Percentiles rank a stretch among this genome's conserved stretches.
phyloP scores from a whole-genome alignment of 257 asterid genomes.

The Nyctanthes arbortristis region DNA sequence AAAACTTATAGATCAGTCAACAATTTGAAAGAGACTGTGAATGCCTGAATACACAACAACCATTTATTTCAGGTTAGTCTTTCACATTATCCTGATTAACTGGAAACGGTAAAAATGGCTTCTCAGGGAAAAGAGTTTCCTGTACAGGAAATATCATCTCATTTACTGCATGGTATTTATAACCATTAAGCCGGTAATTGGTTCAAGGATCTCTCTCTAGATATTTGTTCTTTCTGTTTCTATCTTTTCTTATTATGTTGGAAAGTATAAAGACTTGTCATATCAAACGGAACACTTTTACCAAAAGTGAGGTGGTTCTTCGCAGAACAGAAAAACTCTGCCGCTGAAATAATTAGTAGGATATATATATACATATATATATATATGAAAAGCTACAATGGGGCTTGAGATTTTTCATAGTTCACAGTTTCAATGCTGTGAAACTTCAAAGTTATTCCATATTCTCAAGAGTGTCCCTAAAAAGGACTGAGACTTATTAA shows the following conservation, averaged over 20 bases:
- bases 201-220: neutral
- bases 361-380: too few species aligned
- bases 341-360: neutral
- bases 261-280: neutral
- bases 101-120: neutral
- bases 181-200: neutral
- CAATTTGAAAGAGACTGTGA: neutral
- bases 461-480: neutral
- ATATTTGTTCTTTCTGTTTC: neutral
- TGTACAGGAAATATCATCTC: neutral
- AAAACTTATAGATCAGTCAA: too few species aligned
- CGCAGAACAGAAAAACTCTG: neutral
- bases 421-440: neutral
- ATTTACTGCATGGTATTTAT: neutral
- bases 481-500: neutral
- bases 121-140: neutral
- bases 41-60: neutral
- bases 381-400: neutral
- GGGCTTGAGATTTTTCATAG: neutral
- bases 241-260: neutral
- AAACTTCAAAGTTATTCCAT: neutral
- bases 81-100: neutral
- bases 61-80: neutral
- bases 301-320: neutral
- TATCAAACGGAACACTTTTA: neutral